Percentiles rank a stretch among this genome's conserved stretches.
phyloP scores from a whole-genome alignment of 2,329 filamentous ascomycete species.

The Piedraia hortae region DNA sequence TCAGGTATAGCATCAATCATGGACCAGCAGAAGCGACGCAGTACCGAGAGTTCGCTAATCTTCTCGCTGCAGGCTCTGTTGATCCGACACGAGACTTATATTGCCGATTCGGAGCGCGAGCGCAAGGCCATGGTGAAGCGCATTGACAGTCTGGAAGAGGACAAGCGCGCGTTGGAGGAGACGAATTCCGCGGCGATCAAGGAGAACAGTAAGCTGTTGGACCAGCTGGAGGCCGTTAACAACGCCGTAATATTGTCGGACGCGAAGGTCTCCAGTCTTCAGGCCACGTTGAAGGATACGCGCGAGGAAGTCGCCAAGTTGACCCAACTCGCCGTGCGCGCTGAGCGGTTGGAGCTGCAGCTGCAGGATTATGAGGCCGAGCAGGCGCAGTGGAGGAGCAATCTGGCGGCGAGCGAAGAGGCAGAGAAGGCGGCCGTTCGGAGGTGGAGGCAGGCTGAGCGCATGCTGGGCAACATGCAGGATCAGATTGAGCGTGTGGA shows the following conservation, averaged over 20 bases:
- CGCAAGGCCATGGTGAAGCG: conserved; percentile 41
- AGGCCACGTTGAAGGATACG: conserved; percentile 47
- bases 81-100: conserved; percentile 76
- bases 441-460: conserved; percentile 66
- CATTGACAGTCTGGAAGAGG: conserved; percentile 46
- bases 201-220: conserved; percentile 55
- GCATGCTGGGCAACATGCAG: conserved; percentile 49
- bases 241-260: conserved; percentile 55
- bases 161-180: conserved; percentile 41
- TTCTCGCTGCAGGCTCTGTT: conserved; percentile 61
- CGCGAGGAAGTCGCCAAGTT: conserved; percentile 52
- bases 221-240: conserved; percentile 68
- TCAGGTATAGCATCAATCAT: no score
- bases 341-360: conserved; percentile 55
- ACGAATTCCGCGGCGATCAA: conserved; percentile 53
- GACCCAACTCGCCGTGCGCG: conserved; percentile 43
- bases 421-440: conserved; percentile 55
- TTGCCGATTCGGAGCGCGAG: conserved; percentile 73
- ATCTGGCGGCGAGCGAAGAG: conserved; percentile 37
- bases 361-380: conserved; percentile 56
- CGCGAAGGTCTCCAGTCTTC: conserved; percentile 46
- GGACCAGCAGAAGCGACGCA: no score
- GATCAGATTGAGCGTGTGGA: conserved; percentile 78
- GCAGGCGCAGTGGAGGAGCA: conserved; percentile 42
- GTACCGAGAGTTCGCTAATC: conserved; percentile 39